These are phyloP conservation scores for Dictyostelium purpureum DNA, from an alignment of 78 protist species.

Conservation along the genomic window DNA sequence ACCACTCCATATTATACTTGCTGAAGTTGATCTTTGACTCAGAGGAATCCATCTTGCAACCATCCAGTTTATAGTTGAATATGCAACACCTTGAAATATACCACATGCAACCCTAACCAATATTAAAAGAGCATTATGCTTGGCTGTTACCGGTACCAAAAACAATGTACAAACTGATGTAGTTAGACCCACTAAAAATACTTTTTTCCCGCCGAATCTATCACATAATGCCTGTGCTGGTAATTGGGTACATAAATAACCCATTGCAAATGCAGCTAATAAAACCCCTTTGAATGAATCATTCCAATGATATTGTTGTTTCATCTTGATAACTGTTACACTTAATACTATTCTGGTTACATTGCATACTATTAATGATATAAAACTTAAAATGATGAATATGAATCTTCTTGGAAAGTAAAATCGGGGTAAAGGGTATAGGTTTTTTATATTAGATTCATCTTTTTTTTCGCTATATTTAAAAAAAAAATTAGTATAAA, in stretches of 20 bases:
- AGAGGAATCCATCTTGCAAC: constrained; percentile 41
- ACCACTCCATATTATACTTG: constrained; percentile 52
- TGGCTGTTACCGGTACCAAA: constrained; percentile 19
- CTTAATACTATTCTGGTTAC: constrained; percentile 16
- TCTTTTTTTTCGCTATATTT: too few relatives aligned
- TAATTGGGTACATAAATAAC: constrained; percentile 39
- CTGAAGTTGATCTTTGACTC: constrained; percentile 20
- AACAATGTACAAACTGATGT: background rate
- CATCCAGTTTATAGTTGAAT: constrained; percentile 46
- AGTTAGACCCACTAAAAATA: constrained; percentile 38
- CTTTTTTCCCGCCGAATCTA: constrained; percentile 48
- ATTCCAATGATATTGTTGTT: constrained; percentile 8
- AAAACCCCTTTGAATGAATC: constrained; percentile 30
- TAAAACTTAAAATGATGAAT: constrained; percentile 2
- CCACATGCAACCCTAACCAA: constrained; percentile 33
- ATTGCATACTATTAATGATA: constrained; percentile 19
- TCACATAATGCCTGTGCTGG: constrained; percentile 33
- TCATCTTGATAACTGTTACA: constrained; percentile 23
- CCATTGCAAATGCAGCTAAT: constrained; percentile 55
- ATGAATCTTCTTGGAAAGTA: constrained; percentile 52
- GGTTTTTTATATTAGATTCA: too few relatives aligned
- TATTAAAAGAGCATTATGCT: constrained; percentile 1
- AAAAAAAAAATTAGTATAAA: too few relatives aligned
- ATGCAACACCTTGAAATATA: constrained; percentile 31
- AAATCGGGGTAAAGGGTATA: constrained; percentile 30